Evolutionary conservation across 1,284 basidiomycete species (phyloP).

Genomic region (Exobasidium cylindrosporum): DNA sequence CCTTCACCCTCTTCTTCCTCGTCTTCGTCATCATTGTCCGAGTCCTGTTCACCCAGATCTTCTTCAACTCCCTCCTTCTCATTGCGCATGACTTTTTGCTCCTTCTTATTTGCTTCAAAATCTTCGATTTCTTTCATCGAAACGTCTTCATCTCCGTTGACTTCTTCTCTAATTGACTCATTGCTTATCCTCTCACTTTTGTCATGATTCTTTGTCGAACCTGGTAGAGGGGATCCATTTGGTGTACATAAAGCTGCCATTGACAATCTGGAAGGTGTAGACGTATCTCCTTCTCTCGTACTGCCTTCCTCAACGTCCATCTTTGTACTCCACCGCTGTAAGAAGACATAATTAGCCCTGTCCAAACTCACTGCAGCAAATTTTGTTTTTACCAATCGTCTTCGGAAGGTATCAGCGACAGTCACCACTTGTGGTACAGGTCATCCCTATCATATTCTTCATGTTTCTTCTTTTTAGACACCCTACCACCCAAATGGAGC

Average conservation of each 20-base stretch:
- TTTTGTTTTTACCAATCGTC: too few relatives aligned
- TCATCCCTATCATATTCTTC: too few relatives aligned
- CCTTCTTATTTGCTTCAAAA: too few relatives aligned
- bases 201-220: too few relatives aligned
- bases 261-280: background rate
- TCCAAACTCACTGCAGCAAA: too few relatives aligned
- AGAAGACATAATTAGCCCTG: background rate
- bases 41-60: conserved; percentile 1
- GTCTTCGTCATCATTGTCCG: conserved; percentile 28
- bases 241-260: background rate
- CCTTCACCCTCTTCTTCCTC: conserved; percentile 38
- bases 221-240: background rate
- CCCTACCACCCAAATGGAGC: too few relatives aligned
- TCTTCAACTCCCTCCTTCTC: background rate
- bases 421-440: too few relatives aligned
- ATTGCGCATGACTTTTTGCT: too few relatives aligned
- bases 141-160: background rate
- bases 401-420: too few relatives aligned
- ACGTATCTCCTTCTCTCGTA: background rate
- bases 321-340: background rate
- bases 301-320: background rate
- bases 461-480: too few relatives aligned
- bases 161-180: background rate
- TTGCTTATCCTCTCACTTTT: too few relatives aligned
- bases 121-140: background rate